Evolutionary conservation across 1,284 basidiomycete genomes (phyloP).

Genomic region (Boletus sp.): DNA sequence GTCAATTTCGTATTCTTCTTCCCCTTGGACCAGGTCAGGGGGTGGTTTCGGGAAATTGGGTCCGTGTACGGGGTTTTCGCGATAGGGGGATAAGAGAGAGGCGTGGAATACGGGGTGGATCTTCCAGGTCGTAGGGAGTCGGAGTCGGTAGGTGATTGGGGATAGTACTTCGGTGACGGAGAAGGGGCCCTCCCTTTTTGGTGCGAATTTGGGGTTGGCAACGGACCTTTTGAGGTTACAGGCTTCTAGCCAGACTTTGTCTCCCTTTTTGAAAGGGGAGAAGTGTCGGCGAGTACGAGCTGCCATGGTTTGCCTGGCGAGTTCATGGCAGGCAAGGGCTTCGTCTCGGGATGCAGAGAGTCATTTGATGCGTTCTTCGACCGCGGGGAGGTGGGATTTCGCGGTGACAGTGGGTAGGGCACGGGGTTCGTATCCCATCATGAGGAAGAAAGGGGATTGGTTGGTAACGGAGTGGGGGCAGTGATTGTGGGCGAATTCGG

Average conservation of each 20-base stretch:
- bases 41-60: no score
- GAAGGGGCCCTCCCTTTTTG: not conserved
- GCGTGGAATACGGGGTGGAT: not conserved
- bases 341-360: not conserved
- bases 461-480: not conserved
- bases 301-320: not conserved
- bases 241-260: not conserved
- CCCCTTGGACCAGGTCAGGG: no score
- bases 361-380: no score
- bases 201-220: not conserved
- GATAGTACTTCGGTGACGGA: not conserved
- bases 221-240: rapidly evolving
- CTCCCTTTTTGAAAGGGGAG: not conserved
- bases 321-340: not conserved
- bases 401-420: no score
- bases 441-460: not conserved
- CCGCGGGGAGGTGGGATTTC: no score
- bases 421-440: not conserved
- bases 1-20: no score
- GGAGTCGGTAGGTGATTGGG: not conserved
- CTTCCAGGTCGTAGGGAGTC: not conserved
- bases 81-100: no score
- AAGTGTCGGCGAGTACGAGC: rapidly evolving
- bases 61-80: no score
- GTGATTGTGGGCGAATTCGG: not conserved